phyloP scores from a whole-genome alignment of 1,284 basidiomycete genomes.

The Vanrija humicola region DNA sequence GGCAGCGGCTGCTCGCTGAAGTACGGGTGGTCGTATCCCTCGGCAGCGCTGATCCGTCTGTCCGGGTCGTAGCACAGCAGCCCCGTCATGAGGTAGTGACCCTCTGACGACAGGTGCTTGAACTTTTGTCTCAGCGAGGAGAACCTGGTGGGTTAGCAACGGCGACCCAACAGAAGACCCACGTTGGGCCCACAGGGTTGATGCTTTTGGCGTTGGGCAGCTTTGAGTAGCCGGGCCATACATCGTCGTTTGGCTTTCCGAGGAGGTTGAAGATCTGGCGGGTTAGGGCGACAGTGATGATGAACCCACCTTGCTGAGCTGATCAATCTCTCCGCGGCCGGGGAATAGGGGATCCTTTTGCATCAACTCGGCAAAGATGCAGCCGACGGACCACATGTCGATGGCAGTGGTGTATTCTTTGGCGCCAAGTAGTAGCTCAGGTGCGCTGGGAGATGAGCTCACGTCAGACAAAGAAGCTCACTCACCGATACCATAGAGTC shows the following conservation, averaged over 20 bases:
- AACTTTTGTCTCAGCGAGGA: conserved; percentile 57
- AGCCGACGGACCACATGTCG: conserved; percentile 50
- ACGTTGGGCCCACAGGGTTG: conserved; percentile 64
- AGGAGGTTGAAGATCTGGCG: conserved; percentile 75
- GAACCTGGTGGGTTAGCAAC: conserved; percentile 37
- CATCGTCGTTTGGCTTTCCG: conserved; percentile 75
- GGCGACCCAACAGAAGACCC: conserved; percentile 5
- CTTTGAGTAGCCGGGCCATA: conserved; percentile 78
- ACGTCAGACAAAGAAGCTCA: too few relatives aligned
- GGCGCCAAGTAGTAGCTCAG: conserved; percentile 90
- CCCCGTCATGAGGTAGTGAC: conserved; percentile 76
- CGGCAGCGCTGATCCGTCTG: conserved; percentile 75
- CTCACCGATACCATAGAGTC: conserved; percentile 93
- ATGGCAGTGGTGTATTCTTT: conserved; percentile 85
- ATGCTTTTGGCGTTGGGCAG: conserved; percentile 78
- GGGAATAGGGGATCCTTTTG: conserved; percentile 91
- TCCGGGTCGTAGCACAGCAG: conserved; percentile 87
- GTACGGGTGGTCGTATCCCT: conserved; percentile 85
- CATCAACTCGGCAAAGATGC: conserved; percentile 92
- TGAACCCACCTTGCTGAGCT: conserved; percentile 67
- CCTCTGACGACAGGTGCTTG: conserved; percentile 72
- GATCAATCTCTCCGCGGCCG: conserved; percentile 91
- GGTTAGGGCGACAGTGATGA: neutral
- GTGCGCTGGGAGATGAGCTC: conserved; percentile 60
- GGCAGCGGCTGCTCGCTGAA: conserved; percentile 94